Evolutionary conservation across 1,284 basidiomycete genomes (phyloP), one percentile per base, ranked within the genome.

Genomic region (Rhodofomes roseus): DNA sequence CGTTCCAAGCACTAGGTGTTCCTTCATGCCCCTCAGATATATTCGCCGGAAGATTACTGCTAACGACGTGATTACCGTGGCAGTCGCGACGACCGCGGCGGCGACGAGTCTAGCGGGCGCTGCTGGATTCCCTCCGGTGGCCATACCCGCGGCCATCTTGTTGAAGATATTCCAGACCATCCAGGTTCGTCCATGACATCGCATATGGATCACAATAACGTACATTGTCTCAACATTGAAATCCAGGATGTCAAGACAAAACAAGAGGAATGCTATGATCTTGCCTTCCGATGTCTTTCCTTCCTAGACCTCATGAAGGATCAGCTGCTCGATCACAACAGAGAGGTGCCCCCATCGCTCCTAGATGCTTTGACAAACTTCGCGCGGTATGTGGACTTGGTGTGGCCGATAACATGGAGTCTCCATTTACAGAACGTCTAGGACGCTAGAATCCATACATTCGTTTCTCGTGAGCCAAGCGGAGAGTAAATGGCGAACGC

Each of bases 261-360:
- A 54, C 77, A 75, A 61, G 68, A 70, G 4, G 72, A 73, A 2
- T 84, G 82, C 58, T 66, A 74, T 54, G 68, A 74, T 55, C 70
- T 83, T 9, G 80, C 79, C 3, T 70, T 73, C 46, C 73, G 81
- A 20, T 79, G 79, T 11, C 73, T 79, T n/a, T 73, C 75, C 22
- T 73, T 83, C 46, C 63, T 83, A 31, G 63, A 76, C 14, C 76
- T 81, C 54, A 75, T 83, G 48, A 75, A 76, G n/a, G 72, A 73
- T 52, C 77, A 79, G 37, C 81, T 84, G 77, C 72, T 69, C 3
- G 80, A 76, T 44, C 73, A 75, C 58, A 79, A 76, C 75, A 74
- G 80, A 18, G 67, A 68, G 20, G 79, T 80, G 1, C 81, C 81
- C 0, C 69, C 71, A 23, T 67, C 73, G 12, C 65, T 83, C 18